phyloP scores from a whole-genome alignment of 345 rosid genomes.

The Eucalyptus marginata region DNA sequence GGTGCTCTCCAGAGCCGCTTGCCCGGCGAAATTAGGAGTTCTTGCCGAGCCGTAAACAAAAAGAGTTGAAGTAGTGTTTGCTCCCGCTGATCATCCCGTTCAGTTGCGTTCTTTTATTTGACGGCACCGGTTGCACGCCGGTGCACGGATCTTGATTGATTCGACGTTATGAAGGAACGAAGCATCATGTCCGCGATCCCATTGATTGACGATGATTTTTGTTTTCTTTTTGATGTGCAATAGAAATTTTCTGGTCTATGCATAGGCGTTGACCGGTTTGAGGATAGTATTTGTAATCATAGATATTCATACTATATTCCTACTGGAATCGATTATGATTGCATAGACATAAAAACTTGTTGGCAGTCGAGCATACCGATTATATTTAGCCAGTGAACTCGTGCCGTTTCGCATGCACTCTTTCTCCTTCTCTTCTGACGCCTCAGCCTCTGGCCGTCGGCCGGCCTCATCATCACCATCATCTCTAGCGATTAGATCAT shows the following conservation, averaged over 20 bases:
- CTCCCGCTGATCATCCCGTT: background rate
- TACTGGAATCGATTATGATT: background rate
- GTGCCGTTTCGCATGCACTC: background rate
- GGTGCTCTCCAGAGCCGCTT: conserved; percentile 15
- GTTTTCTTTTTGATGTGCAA: background rate
- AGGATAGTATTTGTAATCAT: background rate
- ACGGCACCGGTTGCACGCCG: background rate
- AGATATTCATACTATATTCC: background rate
- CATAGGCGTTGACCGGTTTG: background rate
- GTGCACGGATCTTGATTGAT: background rate
- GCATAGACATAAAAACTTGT: background rate
- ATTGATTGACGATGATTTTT: background rate
- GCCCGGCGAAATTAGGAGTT: conserved; percentile 36
- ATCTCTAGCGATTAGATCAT: background rate
- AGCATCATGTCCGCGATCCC: background rate
- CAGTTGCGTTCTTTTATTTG: background rate
- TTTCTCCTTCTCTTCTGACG: background rate
- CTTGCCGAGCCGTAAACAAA: conserved; percentile 24
- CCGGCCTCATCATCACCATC: background rate
- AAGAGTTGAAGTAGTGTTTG: background rate
- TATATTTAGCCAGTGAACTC: background rate
- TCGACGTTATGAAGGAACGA: background rate
- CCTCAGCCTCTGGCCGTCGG: background rate
- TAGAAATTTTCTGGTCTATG: background rate
- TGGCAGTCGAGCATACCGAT: background rate